These are phyloP conservation scores for Fusarium mundagurra DNA, from an alignment of 2,329 filamentous ascomycete species.

Conservation along the genomic window DNA sequence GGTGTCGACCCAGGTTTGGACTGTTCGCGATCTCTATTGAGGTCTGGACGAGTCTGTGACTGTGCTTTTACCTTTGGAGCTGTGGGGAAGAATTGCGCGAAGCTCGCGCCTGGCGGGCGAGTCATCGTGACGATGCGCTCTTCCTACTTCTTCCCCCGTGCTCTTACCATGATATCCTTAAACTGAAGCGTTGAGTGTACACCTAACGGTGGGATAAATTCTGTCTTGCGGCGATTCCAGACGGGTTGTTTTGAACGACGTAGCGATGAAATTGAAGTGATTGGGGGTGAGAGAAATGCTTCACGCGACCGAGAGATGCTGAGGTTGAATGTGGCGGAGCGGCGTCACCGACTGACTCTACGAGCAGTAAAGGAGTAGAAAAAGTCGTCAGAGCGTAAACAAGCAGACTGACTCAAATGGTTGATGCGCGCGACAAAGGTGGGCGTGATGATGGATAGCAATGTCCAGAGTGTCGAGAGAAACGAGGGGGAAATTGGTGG, in stretches of 20 bases:
- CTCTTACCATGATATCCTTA: slow-evolving; percentile 66
- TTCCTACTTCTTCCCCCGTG: slow-evolving; percentile 62
- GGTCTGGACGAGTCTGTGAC: slow-evolving; percentile 47
- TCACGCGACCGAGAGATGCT: slow-evolving; percentile 54
- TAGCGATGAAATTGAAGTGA: slow-evolving; percentile 23
- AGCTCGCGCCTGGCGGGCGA: slow-evolving; percentile 80
- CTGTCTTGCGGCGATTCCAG: slow-evolving; percentile 10
- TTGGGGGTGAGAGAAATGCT: slow-evolving; percentile 39
- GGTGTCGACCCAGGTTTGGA: slow-evolving; percentile 37
- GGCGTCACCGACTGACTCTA: slow-evolving; percentile 40
- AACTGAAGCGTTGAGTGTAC: slow-evolving; percentile 34
- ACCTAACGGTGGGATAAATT: background rate
- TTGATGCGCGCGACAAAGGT: slow-evolving; percentile 26
- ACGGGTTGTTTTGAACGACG: slow-evolving; percentile 5
- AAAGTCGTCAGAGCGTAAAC: slow-evolving; percentile 31
- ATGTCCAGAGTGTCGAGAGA: slow-evolving; percentile 30
- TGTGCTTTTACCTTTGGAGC: slow-evolving; percentile 72
- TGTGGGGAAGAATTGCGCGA: slow-evolving; percentile 87
- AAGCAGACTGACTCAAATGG: slow-evolving; percentile 6
- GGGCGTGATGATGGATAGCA: slow-evolving; percentile 26
- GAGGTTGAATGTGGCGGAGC: slow-evolving; percentile 37
- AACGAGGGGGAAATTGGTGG: slow-evolving; percentile 34
- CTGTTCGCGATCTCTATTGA: slow-evolving; percentile 47
- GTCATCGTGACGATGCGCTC: slow-evolving; percentile 73
- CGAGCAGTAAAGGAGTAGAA: slow-evolving; percentile 32